Evolutionary conservation across 1,139 yeast species (phyloP).

Genomic region (Saccharomyces pastorianus): DNA sequence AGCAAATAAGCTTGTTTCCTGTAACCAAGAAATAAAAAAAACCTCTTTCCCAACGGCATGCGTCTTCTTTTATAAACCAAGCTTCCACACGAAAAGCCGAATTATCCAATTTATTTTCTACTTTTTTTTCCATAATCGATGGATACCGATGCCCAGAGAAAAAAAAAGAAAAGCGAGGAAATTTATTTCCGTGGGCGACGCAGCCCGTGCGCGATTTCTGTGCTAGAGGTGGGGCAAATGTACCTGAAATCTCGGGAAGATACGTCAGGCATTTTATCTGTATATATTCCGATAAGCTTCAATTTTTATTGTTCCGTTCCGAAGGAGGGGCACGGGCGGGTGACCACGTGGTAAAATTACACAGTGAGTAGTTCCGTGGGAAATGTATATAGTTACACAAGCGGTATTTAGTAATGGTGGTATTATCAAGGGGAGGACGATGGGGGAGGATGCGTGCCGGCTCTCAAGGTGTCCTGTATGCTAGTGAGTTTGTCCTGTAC

Average conservation of each 20-base stretch:
- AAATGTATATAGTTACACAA: neutral
- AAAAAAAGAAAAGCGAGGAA: neutral
- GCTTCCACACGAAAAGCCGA: neutral
- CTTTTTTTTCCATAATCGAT: neutral
- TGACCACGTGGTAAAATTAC: neutral
- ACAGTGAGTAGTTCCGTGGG: too few species aligned
- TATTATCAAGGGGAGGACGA: neutral
- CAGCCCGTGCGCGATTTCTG: neutral
- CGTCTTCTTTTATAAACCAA: neutral
- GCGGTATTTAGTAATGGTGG: neutral
- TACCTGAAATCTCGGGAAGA: neutral
- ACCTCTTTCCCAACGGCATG: neutral
- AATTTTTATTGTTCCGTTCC: neutral
- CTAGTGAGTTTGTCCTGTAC: conserved; percentile 38
- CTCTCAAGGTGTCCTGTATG: conserved; percentile 15
- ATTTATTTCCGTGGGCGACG: neutral
- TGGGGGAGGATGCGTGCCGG: neutral
- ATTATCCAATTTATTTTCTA: neutral
- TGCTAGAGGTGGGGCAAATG: neutral
- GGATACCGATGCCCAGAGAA: neutral
- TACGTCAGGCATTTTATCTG: neutral
- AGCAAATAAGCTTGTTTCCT: neutral
- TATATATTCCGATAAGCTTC: neutral
- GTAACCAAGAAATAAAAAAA: neutral
- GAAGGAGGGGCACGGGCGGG: neutral